Evolutionary conservation across 352 stramenopile genomes (phyloP), one percentile per base, ranked within the genome.

Genomic region (Ophiocytium majus): DNA sequence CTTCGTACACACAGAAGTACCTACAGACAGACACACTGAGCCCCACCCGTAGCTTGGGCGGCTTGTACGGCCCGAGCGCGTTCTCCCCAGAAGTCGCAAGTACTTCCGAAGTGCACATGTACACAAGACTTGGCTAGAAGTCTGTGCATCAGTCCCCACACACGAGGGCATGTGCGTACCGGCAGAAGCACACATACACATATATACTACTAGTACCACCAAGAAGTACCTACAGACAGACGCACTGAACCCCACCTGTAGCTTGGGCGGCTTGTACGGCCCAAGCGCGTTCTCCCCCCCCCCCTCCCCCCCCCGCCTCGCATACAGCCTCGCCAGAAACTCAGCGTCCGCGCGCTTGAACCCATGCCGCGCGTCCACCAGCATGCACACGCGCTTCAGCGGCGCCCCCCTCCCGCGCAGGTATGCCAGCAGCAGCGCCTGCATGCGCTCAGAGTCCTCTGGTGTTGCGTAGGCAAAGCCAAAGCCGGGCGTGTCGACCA

Each of bases 311-410:
- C 78, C 79, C 80, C 85, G 85, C 10, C 76, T 36, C 43, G 79
- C 79, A 35, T 87, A 85, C 35, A 87, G 31, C 1, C 35, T 31
- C 83, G 80, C 43, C 34, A 87, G 71, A 49, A 87, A 87, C 76
- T 81, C 80, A 10, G 85, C 79, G 37, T 87, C 83, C 0, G n/a
- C 17, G 34, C 76, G 63, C 80, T 87, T 87, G 78, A 87, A 84
- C 31, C 83, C 83, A 34, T 87, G 83, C 35, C 83, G 80, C 57
- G 83, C 83, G 50, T 87, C 83, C 14, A 87, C 32, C 1, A 87
- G 80, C 83, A 87, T 50, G 57, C 82, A 81, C 1, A 87, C 83
- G 49, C 83, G 49, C 71, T 87, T 87, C 1, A 87, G 71, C n/a
- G 76, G 79, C 31, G 79, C 35, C 35, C 83, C 83, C 50, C 83